Evolutionary conservation across 2,329 filamentous ascomycete species (phyloP).

Genomic region (Nemania abortiva): DNA sequence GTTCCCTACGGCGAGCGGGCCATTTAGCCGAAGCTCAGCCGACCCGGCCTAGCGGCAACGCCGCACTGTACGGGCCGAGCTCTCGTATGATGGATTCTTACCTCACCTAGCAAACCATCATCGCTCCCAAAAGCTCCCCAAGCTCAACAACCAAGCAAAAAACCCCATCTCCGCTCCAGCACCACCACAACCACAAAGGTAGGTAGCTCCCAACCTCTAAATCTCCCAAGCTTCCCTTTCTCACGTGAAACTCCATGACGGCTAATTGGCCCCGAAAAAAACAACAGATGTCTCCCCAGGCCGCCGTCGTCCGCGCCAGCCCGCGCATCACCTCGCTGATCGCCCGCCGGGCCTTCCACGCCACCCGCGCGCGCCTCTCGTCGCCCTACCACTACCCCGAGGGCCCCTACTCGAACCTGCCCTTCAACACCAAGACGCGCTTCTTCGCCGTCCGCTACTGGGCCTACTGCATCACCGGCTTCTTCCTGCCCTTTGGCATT

Average conservation of each 20-base stretch:
- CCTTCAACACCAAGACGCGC: slow-evolving; percentile 94
- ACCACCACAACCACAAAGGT: slow-evolving; percentile 41
- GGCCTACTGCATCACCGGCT: slow-evolving; percentile 71
- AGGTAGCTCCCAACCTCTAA: slow-evolving; percentile 8
- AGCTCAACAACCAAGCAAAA: slow-evolving; percentile 24
- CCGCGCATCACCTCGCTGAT: slow-evolving; percentile 73
- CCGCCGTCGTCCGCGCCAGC: slow-evolving; percentile 69
- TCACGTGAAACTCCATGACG: slow-evolving; percentile 26
- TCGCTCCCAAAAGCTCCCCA: slow-evolving; percentile 21
- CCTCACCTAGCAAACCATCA: not conserved
- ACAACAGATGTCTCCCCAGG: slow-evolving; percentile 86
- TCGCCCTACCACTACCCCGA: slow-evolving; percentile 99
- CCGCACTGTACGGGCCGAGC: not conserved
- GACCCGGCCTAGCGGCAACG: slow-evolving; percentile 15
- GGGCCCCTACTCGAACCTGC: slow-evolving; percentile 92
- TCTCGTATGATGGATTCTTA: slow-evolving; percentile 40
- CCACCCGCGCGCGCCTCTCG: slow-evolving; percentile 84
- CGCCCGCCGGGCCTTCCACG: slow-evolving; percentile 93
- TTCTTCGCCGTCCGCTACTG: slow-evolving; percentile 88
- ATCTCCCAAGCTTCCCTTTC: not conserved
- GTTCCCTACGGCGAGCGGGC: slow-evolving; percentile 34
- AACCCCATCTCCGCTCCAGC: slow-evolving; percentile 33
- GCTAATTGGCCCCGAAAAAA: slow-evolving; percentile 60
- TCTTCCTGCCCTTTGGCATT: slow-evolving; percentile 73
- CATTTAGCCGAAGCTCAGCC: slow-evolving; percentile 40